Base-by-base conservation (phyloP, 2,329 filamentous ascomycete species). In the Pseudocercospora eumusae region DNA sequence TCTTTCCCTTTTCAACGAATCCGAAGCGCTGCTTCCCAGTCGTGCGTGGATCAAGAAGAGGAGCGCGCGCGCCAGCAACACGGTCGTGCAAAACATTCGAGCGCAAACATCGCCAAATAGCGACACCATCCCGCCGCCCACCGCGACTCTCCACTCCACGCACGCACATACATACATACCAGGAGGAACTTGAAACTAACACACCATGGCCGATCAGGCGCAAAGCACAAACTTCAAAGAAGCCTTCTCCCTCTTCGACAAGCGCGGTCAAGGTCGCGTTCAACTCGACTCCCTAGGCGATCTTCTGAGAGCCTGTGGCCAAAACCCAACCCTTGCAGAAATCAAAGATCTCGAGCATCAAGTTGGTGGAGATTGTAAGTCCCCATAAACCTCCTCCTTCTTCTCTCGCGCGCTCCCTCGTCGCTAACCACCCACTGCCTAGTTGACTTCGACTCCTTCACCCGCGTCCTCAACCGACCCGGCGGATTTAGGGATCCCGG, bases 191-290 rank as follows among this genome's bases (percentile, higher is more conserved):
- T n/a, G 23, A 53, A 25, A 53, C 52, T 54, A 36, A 54, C 52
- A 54, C 52, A 54, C 36, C 55, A 73, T 73, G 72, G 66, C 66
- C 56, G 72, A 74, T 54, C 84, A 88, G 86, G 84, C 86, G 76
- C 86, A 86, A 65, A 98, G 93, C 82, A 98, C 95, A 81, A 98
- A 99, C 89, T 99, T 98, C 91, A 98, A 98, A 85, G 95, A 99
- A 88, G 95, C 95, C 71, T 99, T 99, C 81, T 93, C 93, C 74
- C 90, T 99, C 78, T 99, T 98, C 84, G 95, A 99, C 85, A 98
- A 97, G 88, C 93, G 95, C 79, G 95, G 95, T 76, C 96, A 91
- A 76, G 93, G 93, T 75, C 93, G 93, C 72, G 95, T 98, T 71
- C 81, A 90, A 44, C 83, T 93, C 77, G 90, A 93, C 69, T 89